Base-by-base conservation (phyloP, 1,284 basidiomycete species). In the Cryptococcus deneoformans region DNA sequence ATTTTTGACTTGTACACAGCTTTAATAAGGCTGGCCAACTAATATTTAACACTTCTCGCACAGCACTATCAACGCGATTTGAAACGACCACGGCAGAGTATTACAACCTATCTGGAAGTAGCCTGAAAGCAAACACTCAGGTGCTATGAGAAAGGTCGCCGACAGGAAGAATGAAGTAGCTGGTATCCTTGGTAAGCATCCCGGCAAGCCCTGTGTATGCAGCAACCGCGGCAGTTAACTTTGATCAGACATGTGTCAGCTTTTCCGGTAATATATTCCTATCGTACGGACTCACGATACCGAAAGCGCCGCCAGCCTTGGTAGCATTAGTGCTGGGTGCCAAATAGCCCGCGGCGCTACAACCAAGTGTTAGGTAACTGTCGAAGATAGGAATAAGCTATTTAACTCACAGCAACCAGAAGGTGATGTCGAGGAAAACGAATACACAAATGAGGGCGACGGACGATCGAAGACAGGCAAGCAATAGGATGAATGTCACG, bases 241-340 rank as follows among this genome's bases (percentile, higher is more conserved):
- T 20, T 20, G 65, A 39, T 53, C 39, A 53, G 43, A 6, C 10
- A 34, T 45, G 6, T 52, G n/a, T 20, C 20, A 20, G 20, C 20
- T 20, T 20, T 20, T 20, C 20, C 20, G 20, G 20, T 20, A 20
- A 20, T 20, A 20, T 20, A 20, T 20, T 20, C 20, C 20, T 20
- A 20, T 20, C 20, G 20, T 20, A 20, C 20, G 20, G 65, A 46
- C 75, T 75, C 49, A 77, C 70, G 46, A 80, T 64, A 60, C 91
- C 92, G 37, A 90, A 75, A 1, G 76, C 84, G 53, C 92, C 92
- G 46, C 90, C 91, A 3, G 86, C 88, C 67, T 84, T 87, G 70
- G 68, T 64, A 20, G 72, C 59, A 8, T 52, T 57, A 5, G 64
- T 38, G 44, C 69, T 63, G 4, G 53, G 65, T 8, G 70, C 69